Evolutionary conservation across 164 flowering plant species (phyloP).

Genomic region (Aristolochia fimbriata): DNA sequence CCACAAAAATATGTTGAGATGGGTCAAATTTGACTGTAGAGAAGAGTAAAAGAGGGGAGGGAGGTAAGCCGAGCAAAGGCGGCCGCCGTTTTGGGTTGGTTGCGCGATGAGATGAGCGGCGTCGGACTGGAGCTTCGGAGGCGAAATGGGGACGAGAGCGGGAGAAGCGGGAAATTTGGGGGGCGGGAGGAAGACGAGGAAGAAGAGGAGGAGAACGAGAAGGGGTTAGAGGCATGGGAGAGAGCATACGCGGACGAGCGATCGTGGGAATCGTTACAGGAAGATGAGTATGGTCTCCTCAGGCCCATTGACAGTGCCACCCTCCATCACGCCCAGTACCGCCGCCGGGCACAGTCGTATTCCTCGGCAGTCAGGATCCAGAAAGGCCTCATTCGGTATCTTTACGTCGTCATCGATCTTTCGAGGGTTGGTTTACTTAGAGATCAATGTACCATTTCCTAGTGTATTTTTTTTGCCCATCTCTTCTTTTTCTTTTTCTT

Average conservation of each 20-base stretch:
- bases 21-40: too few relatives aligned
- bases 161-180: background rate
- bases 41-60: too few relatives aligned
- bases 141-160: background rate
- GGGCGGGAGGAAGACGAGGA: constrained; percentile 50
- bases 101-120: background rate
- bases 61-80: too few relatives aligned
- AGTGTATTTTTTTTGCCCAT: too few relatives aligned
- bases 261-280: constrained; percentile 87
- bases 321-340: constrained; percentile 74
- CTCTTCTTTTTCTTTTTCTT: too few relatives aligned
- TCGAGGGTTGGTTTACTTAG: constrained; percentile 48
- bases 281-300: constrained; percentile 84
- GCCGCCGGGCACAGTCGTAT: constrained; percentile 58
- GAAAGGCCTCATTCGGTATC: constrained; percentile 84
- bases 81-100: too few relatives aligned
- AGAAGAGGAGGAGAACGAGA: constrained; percentile 32
- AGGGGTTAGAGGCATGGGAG: constrained; percentile 57
- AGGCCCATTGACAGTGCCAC: constrained; percentile 56
- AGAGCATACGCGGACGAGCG: constrained; percentile 82
- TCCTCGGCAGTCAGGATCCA: constrained; percentile 52
- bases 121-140: background rate
- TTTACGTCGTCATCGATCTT: constrained; percentile 73
- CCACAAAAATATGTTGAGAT: too few relatives aligned
- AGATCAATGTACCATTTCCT: too few relatives aligned